Conservation (phyloP, 352 stramenopile genomes). For the Phytopythium boreale region DNA sequence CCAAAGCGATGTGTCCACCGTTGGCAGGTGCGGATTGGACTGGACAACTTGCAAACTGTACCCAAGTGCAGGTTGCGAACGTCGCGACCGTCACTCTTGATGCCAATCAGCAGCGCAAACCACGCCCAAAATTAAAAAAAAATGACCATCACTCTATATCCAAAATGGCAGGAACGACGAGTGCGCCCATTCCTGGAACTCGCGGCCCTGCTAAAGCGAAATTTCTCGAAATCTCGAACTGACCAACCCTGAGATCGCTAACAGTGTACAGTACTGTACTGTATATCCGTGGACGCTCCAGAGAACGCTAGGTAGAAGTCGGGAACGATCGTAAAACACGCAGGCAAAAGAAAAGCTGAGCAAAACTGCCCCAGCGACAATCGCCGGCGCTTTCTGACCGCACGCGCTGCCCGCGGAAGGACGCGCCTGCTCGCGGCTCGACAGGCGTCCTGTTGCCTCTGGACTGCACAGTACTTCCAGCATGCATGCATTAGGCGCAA, state of each 20-base stretch:
- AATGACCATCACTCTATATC: no score
- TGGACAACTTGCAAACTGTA: no score
- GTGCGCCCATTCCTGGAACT: neutral
- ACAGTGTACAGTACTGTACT: no score
- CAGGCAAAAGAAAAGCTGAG: neutral
- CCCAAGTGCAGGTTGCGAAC: no score
- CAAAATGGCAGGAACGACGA: neutral
- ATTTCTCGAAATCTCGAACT: neutral
- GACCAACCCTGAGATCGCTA: neutral
- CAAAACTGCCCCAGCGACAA: neutral
- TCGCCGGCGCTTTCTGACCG: neutral
- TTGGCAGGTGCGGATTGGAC: no score
- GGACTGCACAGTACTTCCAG: neutral
- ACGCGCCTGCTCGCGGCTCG: neutral
- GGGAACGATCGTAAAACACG: neutral
- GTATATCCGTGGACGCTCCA: neutral
- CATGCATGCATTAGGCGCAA: no score
- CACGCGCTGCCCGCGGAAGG: neutral
- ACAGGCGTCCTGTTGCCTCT: neutral
- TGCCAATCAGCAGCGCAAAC: no score
- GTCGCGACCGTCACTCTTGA: no score
- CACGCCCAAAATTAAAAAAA: no score
- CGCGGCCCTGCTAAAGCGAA: neutral
- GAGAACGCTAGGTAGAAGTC: neutral
- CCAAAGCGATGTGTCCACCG: no score